Percentiles rank a stretch among this genome's conserved stretches.
phyloP scores from a whole-genome alignment of 805 yeast genomes.

The Blastobotrys mokoenaii region DNA sequence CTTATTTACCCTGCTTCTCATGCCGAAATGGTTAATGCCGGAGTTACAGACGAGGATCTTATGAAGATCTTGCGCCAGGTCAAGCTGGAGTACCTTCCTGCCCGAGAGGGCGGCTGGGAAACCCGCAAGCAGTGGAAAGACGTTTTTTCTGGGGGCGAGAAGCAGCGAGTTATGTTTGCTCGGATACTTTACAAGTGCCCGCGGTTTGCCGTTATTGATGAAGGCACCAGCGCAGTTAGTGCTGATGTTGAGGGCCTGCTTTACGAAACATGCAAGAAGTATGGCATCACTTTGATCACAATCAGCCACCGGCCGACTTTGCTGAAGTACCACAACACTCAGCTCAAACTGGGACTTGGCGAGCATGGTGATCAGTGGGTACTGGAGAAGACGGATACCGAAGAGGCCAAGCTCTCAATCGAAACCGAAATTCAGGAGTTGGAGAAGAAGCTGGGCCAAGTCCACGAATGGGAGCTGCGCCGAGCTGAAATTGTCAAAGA shows the following conservation, averaged over 20 bases:
- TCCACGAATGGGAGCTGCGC: conserved; percentile 51
- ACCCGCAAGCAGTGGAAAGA: conserved; percentile 70
- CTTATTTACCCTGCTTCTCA: conserved; percentile 79
- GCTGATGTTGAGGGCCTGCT: conserved; percentile 83
- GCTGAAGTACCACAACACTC: conserved; percentile 74
- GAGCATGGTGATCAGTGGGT: conserved; percentile 42
- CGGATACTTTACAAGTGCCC: conserved; percentile 75
- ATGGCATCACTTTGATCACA: conserved; percentile 70
- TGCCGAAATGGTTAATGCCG: conserved; percentile 65
- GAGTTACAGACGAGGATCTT: conserved; percentile 61
- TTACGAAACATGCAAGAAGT: conserved; percentile 63
- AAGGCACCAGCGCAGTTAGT: conserved; percentile 88
- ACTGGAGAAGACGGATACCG: conserved; percentile 56
- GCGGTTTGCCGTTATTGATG: conserved; percentile 76
- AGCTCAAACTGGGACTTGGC: conserved; percentile 57
- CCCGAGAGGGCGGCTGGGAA: conserved; percentile 48
- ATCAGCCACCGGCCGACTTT: conserved; percentile 76
- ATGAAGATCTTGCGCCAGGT: conserved; percentile 64
- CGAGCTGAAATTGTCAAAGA: conserved; percentile 48
- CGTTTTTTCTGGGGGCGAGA: conserved; percentile 93
- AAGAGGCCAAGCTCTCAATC: conserved; percentile 55
- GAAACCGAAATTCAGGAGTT: conserved; percentile 70
- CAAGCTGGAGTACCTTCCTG: conserved; percentile 68
- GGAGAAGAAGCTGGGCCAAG: conserved; percentile 49
- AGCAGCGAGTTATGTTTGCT: conserved; percentile 84